Evolutionary conservation across 2,329 filamentous ascomycete species (phyloP), one percentile per base, ranked within the genome.

Genomic region (Cucurbitaria berberidis): DNA sequence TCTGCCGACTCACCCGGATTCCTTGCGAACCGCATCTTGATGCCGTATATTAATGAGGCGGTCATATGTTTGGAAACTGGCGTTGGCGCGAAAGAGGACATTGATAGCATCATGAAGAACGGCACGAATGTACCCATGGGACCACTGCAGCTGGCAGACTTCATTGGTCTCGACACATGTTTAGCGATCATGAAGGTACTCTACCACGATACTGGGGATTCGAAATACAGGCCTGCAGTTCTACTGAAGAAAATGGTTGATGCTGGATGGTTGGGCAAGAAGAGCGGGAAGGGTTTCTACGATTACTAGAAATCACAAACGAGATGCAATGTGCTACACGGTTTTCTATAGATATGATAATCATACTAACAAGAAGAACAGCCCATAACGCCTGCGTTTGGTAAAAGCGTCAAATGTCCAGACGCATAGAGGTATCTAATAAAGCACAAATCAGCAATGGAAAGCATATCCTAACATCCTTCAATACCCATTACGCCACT

Each of bases 11-110:
- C 90, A 0, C 95, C 95, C 0, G 95, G 95, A 1, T 99, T 99
- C 80, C 81, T 99, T 21, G 95, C 95, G 27, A 99, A 99, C 76
- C 84, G 95, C 9, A 99, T 99, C 57, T 80, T 99, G 54, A 99
- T 99, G 95, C 95, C 95, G 0, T 99, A 99, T 74, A 97, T 99
- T 80, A 99, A 99, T 74, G 95, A 99, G 79, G 95, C 96, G 8
- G 83, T 99, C 64, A 93, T 96, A 60, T 99, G 95, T 76, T 82
- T 99, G 13, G 95, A 99, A 79, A 97, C 95, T 0, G 90, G 91
- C 3, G 87, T 99, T 0, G 95, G 95, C 16, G 84, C 86, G 60
- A 89, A 90, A 64, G 93, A 98, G 70, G 90, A 93, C 60, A 99
- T 99, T 62, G 95, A 99, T 72, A 88, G 84, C 61, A 99, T 99